These are phyloP conservation scores for Sistotremastrum niveocremeum DNA, from an alignment of 768 basidiomycete genomes.

Conservation along the genomic window DNA sequence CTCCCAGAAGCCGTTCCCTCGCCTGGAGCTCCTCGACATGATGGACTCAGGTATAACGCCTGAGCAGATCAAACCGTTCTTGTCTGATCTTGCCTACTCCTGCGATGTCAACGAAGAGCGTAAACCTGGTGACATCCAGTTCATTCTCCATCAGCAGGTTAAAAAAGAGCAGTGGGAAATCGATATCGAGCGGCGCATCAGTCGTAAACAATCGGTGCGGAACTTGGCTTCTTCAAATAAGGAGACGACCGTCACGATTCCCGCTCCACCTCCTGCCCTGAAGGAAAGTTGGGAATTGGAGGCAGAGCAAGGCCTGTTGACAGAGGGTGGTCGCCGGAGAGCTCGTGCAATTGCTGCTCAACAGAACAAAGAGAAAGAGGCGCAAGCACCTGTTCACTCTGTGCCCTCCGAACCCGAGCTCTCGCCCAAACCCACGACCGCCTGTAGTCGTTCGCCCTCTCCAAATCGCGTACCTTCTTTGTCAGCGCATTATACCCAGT, in stretches of 20 bases:
- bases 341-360: slow-evolving; percentile 42
- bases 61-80: not conserved
- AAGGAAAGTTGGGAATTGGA: slow-evolving; percentile 77
- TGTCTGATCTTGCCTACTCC: slow-evolving; percentile 1
- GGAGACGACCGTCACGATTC: slow-evolving; percentile 12
- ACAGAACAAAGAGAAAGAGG: not conserved
- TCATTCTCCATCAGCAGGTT: slow-evolving; percentile 58
- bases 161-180: slow-evolving; percentile 71
- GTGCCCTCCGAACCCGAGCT: slow-evolving; percentile 7
- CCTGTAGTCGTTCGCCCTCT: slow-evolving; percentile 9
- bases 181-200: slow-evolving; percentile 39
- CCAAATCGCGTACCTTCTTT: slow-evolving; percentile 16
- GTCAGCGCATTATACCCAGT: slow-evolving; percentile 40
- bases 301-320: slow-evolving; percentile 59
- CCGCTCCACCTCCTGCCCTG: slow-evolving; percentile 17
- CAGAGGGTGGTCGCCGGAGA: slow-evolving; percentile 59
- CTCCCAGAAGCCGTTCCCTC: slow-evolving; percentile 27
- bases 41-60: slow-evolving; percentile 34
- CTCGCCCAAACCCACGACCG: slow-evolving; percentile 13
- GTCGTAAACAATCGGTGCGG: slow-evolving; percentile 19
- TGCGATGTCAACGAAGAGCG: slow-evolving; percentile 27
- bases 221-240: slow-evolving; percentile 13
- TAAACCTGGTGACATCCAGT: slow-evolving; percentile 33
- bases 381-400: not conserved
- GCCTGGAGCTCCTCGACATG: slow-evolving; percentile 39